Evolutionary conservation across 2,329 filamentous ascomycete genomes (phyloP).

Genomic region (Alternaria incomplexa): DNA sequence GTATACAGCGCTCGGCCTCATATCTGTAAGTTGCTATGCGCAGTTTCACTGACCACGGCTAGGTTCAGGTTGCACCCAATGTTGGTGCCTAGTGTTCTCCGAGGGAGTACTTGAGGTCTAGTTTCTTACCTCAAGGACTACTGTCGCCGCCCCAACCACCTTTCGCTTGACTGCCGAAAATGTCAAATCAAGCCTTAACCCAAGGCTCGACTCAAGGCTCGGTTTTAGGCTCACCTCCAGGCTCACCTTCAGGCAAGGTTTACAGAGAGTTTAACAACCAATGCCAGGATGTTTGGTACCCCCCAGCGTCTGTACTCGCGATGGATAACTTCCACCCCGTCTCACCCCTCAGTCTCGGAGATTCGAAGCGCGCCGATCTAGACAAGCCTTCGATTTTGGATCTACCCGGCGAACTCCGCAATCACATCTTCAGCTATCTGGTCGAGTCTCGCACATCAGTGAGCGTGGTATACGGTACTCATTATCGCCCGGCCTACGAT

Average conservation of each 20-base stretch:
- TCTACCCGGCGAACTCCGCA: not conserved
- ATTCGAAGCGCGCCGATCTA: not conserved
- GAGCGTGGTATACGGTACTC: not conserved
- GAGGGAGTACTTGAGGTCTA: fast-evolving
- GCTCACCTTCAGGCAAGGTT: not conserved
- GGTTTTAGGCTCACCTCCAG: not conserved
- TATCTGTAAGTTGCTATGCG: no score
- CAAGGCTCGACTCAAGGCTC: not conserved
- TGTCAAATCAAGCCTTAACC: not conserved
- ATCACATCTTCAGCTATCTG: not conserved
- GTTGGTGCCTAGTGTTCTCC: not conserved
- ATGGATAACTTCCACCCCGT: not conserved
- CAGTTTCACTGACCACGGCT: not conserved
- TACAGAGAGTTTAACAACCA: not conserved
- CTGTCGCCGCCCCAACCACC: not conserved
- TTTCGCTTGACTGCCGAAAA: fast-evolving
- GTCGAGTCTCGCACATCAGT: not conserved
- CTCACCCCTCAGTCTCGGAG: not conserved
- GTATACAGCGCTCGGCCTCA: not conserved
- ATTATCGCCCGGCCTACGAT: not conserved
- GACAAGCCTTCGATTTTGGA: not conserved
- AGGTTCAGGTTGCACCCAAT: fast-evolving
- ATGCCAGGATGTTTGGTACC: not conserved
- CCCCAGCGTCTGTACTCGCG: not conserved
- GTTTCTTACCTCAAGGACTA: fast-evolving